Evolutionary conservation across 306 rosid genomes (phyloP).

Genomic region (Rosa multiflora): DNA sequence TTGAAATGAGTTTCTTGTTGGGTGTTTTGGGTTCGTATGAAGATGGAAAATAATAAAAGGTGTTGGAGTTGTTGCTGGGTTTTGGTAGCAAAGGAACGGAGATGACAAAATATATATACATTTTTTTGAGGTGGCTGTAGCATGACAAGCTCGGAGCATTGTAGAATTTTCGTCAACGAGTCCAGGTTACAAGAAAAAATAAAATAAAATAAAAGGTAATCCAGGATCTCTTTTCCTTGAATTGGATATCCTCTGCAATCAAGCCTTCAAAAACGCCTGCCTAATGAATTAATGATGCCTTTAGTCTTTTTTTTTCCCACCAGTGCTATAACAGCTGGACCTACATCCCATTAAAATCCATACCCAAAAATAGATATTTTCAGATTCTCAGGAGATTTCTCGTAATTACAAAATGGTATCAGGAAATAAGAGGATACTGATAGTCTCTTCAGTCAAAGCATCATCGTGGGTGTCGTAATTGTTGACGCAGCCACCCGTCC

Average conservation of each 20-base stretch:
- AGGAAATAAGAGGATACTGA: neutral
- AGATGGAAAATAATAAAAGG: too few species aligned
- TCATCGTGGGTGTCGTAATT: constrained; percentile 15
- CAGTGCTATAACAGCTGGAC: neutral
- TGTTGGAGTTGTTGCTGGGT: too few species aligned
- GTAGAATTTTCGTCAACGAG: too few species aligned
- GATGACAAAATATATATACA: too few species aligned
- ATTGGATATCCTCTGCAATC: neutral
- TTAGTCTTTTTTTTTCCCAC: neutral
- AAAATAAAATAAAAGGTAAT: neutral
- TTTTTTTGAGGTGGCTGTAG: too few species aligned
- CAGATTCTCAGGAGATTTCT: neutral
- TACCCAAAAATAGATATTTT: neutral
- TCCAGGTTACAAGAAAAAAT: too few species aligned
- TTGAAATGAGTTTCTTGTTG: too few species aligned
- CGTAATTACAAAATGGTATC: neutral
- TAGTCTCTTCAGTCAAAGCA: neutral
- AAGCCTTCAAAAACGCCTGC: neutral
- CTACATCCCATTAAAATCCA: neutral
- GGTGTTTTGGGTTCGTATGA: too few species aligned
- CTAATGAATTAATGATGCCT: neutral
- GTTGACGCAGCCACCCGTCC: neutral
- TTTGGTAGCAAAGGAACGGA: too few species aligned
- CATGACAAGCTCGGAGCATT: too few species aligned
- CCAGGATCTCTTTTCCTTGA: neutral